Conservation (phyloP, 148 eudicot genomes). For the Nyssa sinensis region DNA sequence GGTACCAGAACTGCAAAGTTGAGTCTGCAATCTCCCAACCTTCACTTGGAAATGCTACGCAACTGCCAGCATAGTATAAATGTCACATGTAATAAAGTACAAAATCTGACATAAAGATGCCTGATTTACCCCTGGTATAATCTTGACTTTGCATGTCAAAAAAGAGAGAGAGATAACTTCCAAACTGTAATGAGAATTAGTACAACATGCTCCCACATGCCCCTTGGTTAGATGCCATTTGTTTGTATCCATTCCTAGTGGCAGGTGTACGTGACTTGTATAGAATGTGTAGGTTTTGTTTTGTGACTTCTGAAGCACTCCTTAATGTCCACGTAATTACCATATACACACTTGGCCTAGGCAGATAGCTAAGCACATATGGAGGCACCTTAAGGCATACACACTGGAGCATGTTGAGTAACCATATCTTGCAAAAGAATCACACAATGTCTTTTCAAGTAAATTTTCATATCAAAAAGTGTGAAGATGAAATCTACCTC, state of each 20-base stretch:
- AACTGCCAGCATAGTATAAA: conserved; percentile 52
- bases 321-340: background rate
- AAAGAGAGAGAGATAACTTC: background rate
- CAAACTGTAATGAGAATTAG: background rate
- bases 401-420: background rate
- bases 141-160: background rate
- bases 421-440: background rate
- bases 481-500: conserved; percentile 45
- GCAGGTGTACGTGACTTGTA: background rate
- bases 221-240: background rate
- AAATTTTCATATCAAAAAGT: background rate
- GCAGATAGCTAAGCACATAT: conserved; percentile 7
- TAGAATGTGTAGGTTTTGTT: background rate
- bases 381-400: background rate
- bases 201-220: conserved; percentile 1
- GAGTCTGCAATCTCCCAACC: conserved; percentile 97
- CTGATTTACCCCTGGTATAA: no score
- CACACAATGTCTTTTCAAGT: background rate
- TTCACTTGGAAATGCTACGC: conserved; percentile 81
- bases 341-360: background rate
- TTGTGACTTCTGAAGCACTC: background rate
- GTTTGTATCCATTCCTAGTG: background rate
- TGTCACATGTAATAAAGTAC: conserved; percentile 1
- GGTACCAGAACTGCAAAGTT: conserved; percentile 94
- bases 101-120: no score